Evolutionary conservation across 371 early-diverging fungal species (phyloP).

Genomic region (Mortierella sp.): DNA sequence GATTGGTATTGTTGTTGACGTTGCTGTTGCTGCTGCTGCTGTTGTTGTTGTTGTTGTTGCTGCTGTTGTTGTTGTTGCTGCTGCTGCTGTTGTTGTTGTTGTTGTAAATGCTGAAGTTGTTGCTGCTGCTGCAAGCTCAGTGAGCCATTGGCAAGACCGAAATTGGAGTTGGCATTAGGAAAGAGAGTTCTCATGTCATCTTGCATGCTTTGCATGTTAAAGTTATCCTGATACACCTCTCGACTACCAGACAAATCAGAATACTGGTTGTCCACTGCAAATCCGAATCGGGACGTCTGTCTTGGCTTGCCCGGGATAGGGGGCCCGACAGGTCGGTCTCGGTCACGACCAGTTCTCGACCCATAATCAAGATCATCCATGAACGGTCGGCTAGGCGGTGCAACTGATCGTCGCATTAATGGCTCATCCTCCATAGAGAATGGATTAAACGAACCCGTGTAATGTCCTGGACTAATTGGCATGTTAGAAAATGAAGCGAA

Average conservation of each 20-base stretch:
- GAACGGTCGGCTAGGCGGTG: constrained; percentile 31
- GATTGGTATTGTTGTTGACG: constrained; percentile 30
- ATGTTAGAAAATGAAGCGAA: constrained; percentile 43
- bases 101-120: constrained; percentile 25
- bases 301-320: constrained; percentile 52
- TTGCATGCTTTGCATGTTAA: constrained; percentile 53
- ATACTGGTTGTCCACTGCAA: constrained; percentile 51
- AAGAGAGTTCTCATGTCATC: constrained; percentile 73
- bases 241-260: constrained; percentile 19
- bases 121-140: constrained; percentile 49
- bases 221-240: constrained; percentile 30
- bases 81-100: constrained; percentile 21
- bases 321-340: constrained; percentile 34
- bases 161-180: constrained; percentile 78
- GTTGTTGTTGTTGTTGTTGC: constrained; percentile 38
- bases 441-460: constrained; percentile 57
- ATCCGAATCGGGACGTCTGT: constrained; percentile 57
- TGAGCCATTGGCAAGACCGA: constrained; percentile 59
- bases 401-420: constrained; percentile 30
- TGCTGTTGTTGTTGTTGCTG: constrained; percentile 40
- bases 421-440: constrained; percentile 53
- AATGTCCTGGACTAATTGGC: constrained; percentile 43
- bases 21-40: constrained; percentile 38
- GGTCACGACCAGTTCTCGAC: constrained; percentile 24
- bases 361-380: constrained; percentile 32